Evolutionary conservation across 164 flowering plant genomes (phyloP).

Genomic region (Cinnamomum micranthum): DNA sequence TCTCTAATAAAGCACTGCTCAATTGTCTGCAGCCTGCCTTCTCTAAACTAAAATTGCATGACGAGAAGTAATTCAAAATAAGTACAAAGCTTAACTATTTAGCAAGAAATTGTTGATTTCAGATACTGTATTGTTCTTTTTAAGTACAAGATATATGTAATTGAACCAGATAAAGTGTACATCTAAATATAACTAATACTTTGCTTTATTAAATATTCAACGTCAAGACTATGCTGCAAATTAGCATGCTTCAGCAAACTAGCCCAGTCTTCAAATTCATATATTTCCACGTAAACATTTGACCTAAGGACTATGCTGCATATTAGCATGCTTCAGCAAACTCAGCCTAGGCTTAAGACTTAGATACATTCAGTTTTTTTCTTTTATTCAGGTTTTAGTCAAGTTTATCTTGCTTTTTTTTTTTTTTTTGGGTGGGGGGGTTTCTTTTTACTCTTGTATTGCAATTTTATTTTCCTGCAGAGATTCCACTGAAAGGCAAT

Average conservation of each 20-base stretch:
- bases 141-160: too few species aligned
- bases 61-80: not conserved
- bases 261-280: not conserved
- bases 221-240: not conserved
- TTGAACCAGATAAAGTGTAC: too few species aligned
- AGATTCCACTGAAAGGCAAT: not conserved
- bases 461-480: not conserved
- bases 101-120: not conserved
- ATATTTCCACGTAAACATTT: too few species aligned
- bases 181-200: too few species aligned
- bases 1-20: conserved; percentile 84
- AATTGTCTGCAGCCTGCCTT: conserved; percentile 80
- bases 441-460: not conserved
- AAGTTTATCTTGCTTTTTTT: not conserved
- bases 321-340: too few species aligned
- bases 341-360: too few species aligned
- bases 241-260: not conserved
- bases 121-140: not conserved
- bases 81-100: not conserved
- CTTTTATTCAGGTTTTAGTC: too few species aligned
- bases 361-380: too few species aligned
- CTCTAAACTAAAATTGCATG: conserved; percentile 63
- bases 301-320: too few species aligned
- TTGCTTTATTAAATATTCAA: too few species aligned
- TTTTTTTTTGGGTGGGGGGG: not conserved